phyloP scores from a whole-genome alignment of 192 early-diverging fungal species.

The Coemansia sp. region DNA sequence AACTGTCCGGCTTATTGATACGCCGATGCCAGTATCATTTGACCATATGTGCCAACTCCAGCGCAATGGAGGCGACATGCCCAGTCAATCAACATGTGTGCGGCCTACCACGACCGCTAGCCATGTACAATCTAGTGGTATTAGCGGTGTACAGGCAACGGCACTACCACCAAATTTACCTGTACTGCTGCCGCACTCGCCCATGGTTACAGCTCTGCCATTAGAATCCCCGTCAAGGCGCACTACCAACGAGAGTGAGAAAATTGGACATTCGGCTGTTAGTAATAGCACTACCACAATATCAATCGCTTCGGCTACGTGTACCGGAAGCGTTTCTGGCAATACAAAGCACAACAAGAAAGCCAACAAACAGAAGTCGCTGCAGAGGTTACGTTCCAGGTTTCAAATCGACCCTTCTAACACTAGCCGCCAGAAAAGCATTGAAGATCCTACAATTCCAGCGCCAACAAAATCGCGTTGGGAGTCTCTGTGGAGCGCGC shows the following conservation, averaged over 20 bases:
- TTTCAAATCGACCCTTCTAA: conserved; percentile 28
- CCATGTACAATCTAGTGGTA: neutral
- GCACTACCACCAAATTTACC: neutral
- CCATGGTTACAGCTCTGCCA: neutral
- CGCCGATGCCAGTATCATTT: conserved; percentile 27
- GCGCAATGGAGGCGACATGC: conserved; percentile 6
- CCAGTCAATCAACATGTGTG: neutral
- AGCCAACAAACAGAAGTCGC: conserved; percentile 37
- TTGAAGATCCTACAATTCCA: neutral
- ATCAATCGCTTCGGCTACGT: neutral
- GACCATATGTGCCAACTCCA: conserved; percentile 19
- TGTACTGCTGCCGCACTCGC: neutral
- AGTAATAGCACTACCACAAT: neutral
- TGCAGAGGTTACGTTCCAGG: conserved; percentile 40
- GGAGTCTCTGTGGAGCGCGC: conserved; percentile 43
- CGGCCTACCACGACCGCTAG: neutral
- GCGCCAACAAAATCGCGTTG: conserved; percentile 31
- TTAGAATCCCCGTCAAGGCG: neutral
- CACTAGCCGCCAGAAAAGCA: neutral
- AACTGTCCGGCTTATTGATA: conserved; percentile 36
- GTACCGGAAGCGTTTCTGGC: neutral
- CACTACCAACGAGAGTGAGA: neutral
- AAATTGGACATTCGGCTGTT: neutral
- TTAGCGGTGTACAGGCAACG: neutral
- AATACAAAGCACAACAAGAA: conserved; percentile 12